Base-by-base conservation (phyloP, 345 rosid genomes). In the Euphorbia pulcherrima region DNA sequence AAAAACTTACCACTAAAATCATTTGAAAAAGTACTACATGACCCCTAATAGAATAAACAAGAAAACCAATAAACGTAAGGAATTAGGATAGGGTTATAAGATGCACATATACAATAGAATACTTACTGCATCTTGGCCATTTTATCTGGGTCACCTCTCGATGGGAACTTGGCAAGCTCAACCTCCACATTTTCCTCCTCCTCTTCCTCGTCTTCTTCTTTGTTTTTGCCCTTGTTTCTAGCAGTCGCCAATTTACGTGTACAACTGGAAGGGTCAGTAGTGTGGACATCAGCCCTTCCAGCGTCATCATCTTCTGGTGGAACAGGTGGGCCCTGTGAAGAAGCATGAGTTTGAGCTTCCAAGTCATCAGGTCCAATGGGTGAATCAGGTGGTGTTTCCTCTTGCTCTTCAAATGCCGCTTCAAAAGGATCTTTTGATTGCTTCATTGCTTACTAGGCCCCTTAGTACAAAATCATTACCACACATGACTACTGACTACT, bases 391-490 rank as follows among this genome's bases (percentile, higher is more conserved):
- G 96, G 87, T 8, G 88, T 86, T 14, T 85, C 91, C 50, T 84
- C 88, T 60, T 86, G 89, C 81, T 89, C 97, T 71, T 81, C 92
- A 60, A 80, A 80, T 2, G 97, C 97, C 8, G 92, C 97, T 73
- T 95, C 97, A 66, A 95, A 92, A 0, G 96, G 97, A 73, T 90
- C 99, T 80, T 89, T 92, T 0, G 90, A 87, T 50, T 89, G 89
- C 70, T 89, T 91, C 97, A 89, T 94, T 58, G 8, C 41, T 23
- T 24, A 57, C 26, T 33, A n/a, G n/a, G n/a, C n/a, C n/a, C n/a
- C n/a, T 33, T 2, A 33, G 37, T 7, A 33, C 37, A 33, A 33
- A 33, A 33, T 33, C 37, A 33, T 2, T 7, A 33, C 37, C 37
- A 33, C 3, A 3, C 37, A 33, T 33, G 37, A 33, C 37, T 33